Conservation (phyloP, 2,329 filamentous ascomycete genomes). For the Rugonectria rugulosa region DNA sequence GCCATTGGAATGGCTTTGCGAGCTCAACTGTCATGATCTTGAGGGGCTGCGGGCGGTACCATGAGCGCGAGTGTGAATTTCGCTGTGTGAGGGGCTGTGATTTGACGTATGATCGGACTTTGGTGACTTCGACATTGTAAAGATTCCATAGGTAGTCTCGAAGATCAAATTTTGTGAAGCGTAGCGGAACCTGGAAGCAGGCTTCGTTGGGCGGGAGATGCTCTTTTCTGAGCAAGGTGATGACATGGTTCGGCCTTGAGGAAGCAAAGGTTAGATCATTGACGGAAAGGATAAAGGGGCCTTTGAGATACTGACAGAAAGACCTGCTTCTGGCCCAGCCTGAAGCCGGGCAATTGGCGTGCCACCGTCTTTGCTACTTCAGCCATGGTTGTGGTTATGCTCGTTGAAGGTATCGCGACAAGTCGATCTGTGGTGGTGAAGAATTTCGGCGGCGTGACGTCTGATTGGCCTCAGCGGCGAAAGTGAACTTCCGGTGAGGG, state of each 20-base stretch:
- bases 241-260: slow-evolving; percentile 77
- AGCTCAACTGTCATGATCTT: slow-evolving; percentile 98
- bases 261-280: slow-evolving; percentile 14
- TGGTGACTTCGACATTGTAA: slow-evolving; percentile 77
- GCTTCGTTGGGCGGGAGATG: slow-evolving; percentile 81
- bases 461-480: slow-evolving; percentile 39
- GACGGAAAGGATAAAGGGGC: neutral
- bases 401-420: slow-evolving; percentile 34
- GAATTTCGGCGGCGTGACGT: slow-evolving; percentile 39
- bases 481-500: slow-evolving; percentile 40
- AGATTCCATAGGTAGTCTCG: slow-evolving; percentile 92
- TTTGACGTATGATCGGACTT: slow-evolving; percentile 81
- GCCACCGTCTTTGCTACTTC: slow-evolving; percentile 48
- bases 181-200: slow-evolving; percentile 88
- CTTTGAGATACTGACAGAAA: slow-evolving; percentile 57
- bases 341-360: slow-evolving; percentile 53
- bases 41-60: slow-evolving; percentile 73
- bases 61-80: slow-evolving; percentile 57
- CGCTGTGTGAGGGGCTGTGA: slow-evolving; percentile 64
- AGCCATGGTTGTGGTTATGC: slow-evolving; percentile 46
- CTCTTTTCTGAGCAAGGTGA: slow-evolving; percentile 78
- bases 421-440: slow-evolving; percentile 36
- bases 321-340: slow-evolving; percentile 61
- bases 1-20: slow-evolving; percentile 87
- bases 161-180: slow-evolving; percentile 95